Evolutionary conservation across 2,329 filamentous ascomycete genomes (phyloP), one percentile per base, ranked within the genome.

Genomic region (Furcasterigmium sp.): DNA sequence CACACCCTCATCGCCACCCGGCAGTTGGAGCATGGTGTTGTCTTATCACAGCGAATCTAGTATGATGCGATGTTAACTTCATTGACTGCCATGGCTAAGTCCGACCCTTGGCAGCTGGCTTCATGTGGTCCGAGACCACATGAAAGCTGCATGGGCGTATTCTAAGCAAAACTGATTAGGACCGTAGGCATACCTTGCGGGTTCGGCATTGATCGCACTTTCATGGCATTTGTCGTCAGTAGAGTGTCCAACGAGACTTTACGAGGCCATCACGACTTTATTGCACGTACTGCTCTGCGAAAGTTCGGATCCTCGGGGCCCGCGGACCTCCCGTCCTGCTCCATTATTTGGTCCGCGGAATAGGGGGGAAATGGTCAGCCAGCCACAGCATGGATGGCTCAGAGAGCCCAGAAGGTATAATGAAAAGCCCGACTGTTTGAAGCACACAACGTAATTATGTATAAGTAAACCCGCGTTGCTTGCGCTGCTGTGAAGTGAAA

Each of bases 31-130:
- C 76, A 80, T 20, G 76, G 76, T 48, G 68, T 70, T 32, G 76
- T 72, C 56, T 77, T 79, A 54, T 80, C 75, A 53, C 76, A 80
- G 37, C 75, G 73, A 44, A 80, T 76, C 76, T 80, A 50, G 32
- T 21, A 15, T 32, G 14, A 14, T 32, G 14, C 14, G n/a, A n/a
- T n/a, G 29, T n/a, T 15, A 15, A n/a, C 14, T 15, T 32, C 29
- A 8, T 14, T 14, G n/a, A 34, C n/a, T 30, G 37, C 44, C 46
- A 46, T 28, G 29, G 7, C 8, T 9, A 29, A 36, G 37, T n/a
- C n/a, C n/a, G n/a, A n/a, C n/a, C n/a, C n/a, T n/a, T n/a, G n/a
- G n/a, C n/a, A n/a, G n/a, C n/a, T n/a, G n/a, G n/a, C n/a, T n/a
- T n/a, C n/a, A n/a, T n/a, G n/a, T n/a, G n/a, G n/a, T n/a, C n/a